Evolutionary conservation across 2,329 filamentous ascomycete species (phyloP).

Genomic region (Coniochaeta sp.): DNA sequence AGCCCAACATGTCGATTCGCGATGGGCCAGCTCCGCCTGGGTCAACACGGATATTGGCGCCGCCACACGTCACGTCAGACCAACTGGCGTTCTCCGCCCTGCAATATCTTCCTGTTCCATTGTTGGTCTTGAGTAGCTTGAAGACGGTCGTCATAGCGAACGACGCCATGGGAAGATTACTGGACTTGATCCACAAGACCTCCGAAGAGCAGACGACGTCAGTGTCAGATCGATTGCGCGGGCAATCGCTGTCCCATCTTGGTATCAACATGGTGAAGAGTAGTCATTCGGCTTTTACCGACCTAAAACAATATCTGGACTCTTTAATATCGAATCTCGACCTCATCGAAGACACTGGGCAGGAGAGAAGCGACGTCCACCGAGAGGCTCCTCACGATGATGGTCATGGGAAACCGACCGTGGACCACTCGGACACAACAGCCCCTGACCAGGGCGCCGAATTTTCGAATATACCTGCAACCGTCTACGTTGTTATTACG

Average conservation of each 20-base stretch:
- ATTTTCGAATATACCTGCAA: conserved; percentile 32
- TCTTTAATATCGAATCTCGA: conserved; percentile 31
- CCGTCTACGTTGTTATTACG: conserved; percentile 61
- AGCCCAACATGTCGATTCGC: background rate
- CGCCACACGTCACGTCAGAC: conserved; percentile 13
- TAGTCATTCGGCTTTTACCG: conserved; percentile 50
- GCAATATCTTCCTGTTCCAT: conserved; percentile 66
- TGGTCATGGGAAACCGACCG: too few species aligned
- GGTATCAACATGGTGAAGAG: conserved; percentile 69
- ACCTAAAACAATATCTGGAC: conserved; percentile 52
- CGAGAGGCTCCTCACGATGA: too few species aligned
- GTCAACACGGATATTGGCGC: background rate
- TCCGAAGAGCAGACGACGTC: conserved; percentile 30
- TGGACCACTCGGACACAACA: too few species aligned
- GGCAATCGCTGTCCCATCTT: conserved; percentile 60
- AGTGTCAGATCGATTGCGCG: conserved; percentile 53
- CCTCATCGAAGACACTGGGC: background rate
- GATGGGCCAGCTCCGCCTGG: too few species aligned
- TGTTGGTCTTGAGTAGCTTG: conserved; percentile 58
- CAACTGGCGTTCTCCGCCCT: conserved; percentile 60
- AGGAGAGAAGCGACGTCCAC: background rate
- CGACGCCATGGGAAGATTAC: conserved; percentile 63
- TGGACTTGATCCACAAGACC: conserved; percentile 47
- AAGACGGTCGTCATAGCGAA: conserved; percentile 71
- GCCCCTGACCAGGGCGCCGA: too few species aligned